These are phyloP conservation scores for Penicillium sclerotigenum DNA, from an alignment of 2,329 filamentous ascomycete species.

Conservation along the genomic window DNA sequence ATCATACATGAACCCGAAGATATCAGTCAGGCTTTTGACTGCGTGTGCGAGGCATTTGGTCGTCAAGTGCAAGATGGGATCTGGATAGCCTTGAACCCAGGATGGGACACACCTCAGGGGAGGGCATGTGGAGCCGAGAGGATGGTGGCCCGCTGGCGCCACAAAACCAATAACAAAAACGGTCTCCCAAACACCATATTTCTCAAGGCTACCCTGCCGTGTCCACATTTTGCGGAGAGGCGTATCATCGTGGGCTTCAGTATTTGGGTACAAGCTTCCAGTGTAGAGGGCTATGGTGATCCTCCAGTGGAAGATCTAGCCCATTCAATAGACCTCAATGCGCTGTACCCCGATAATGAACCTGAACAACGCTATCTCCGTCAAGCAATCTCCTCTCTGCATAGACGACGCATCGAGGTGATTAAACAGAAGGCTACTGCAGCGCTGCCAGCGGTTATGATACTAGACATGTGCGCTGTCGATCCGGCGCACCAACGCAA, in stretches of 20 bases:
- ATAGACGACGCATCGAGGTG: conserved; percentile 29
- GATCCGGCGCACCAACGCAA: conserved; percentile 53
- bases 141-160: conserved; percentile 45
- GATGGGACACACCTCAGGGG: conserved; percentile 54
- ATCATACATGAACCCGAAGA: conserved; percentile 6
- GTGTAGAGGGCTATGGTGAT: conserved; percentile 50
- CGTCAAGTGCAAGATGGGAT: conserved; percentile 51
- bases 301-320: conserved; percentile 17
- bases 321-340: conserved; percentile 31
- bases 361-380: conserved; percentile 47
- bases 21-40: conserved; percentile 6
- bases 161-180: conserved; percentile 41
- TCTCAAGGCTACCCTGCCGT: conserved; percentile 52
- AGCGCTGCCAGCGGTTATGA: conserved; percentile 41
- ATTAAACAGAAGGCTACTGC: conserved; percentile 42
- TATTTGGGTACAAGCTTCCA: conserved; percentile 55
- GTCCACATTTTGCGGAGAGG: not conserved
- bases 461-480: conserved; percentile 53
- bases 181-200: conserved; percentile 47
- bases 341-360: conserved; percentile 45
- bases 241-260: conserved; percentile 50
- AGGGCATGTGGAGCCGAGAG: conserved; percentile 35
- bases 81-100: conserved; percentile 53
- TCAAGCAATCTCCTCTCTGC: conserved; percentile 47
- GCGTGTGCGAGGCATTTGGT: conserved; percentile 43